Base-by-base conservation (phyloP, 2,329 filamentous ascomycete genomes). In the Pestalotiopsis sp. region DNA sequence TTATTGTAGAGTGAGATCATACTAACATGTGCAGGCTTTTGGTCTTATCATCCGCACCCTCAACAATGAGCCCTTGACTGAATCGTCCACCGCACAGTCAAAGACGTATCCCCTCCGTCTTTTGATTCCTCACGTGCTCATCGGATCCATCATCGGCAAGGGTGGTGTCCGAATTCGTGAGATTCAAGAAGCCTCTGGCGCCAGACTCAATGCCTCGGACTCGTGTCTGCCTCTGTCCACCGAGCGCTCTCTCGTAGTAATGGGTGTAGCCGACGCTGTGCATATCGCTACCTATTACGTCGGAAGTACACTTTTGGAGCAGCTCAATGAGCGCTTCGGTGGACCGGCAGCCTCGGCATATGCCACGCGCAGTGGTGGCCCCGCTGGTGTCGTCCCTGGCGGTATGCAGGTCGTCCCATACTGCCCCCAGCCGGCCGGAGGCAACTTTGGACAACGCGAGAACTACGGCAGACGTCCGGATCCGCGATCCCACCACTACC, bases 321-420 rank as follows among this genome's bases (percentile, higher is more conserved):
- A 99, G 83, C 87, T 99, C 69, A 98, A 96, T 66, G 96, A 99
- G 80, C 91, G 96, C 57, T 99, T 98, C 74, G 95, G 96, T 66
- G 96, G 96, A 5, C 95, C 96, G 23, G 94, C 94, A 68, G 95
- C 96, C 64, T 99, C 96, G n/a, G 95, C 96, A 38, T 99, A 99
- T 79, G 96, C 96, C 61, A 97, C 95, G 61, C 91, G 96, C 72
- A 97, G 94, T 77, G 96, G 96, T 71, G 95, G 93, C 64, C 95
- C 96, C 64, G 94, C 95, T 68, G 95, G 95, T 65, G 94, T 95
- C 41, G 94, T 98, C 17, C 96, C 96, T 25, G 96, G 96, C 69
- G 96, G 96, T 70, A 97, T 99, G 94, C 96, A 98, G 81, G 96
- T 99, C 64, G 94, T 98, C n/a, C 96, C 96, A 5, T 99, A 99